phyloP scores from a whole-genome alignment of 805 yeast species.

The Hyphopichia homilentoma region DNA sequence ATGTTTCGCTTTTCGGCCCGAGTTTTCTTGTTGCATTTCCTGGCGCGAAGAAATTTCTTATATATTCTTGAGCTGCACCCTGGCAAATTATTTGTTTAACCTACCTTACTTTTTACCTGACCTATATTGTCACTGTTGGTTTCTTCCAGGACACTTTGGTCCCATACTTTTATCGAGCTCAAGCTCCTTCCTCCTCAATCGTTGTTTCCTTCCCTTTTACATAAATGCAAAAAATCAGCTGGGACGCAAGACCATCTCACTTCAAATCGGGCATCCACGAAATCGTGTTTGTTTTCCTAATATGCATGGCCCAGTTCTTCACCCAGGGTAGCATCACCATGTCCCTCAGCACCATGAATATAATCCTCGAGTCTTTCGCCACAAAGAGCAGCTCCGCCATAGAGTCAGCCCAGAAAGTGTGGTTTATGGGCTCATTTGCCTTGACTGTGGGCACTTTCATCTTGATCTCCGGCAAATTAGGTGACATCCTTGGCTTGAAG shows the following conservation, averaged over 20 bases:
- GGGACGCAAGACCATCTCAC: constrained; percentile 10
- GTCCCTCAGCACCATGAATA: constrained; percentile 37
- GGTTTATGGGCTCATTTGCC: constrained; percentile 74
- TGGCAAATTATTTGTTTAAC: no score
- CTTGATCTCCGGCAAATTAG: constrained; percentile 62
- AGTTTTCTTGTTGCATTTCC: no score
- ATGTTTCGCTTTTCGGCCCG: no score
- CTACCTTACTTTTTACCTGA: no score
- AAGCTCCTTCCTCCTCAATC: no score
- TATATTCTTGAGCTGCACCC: no score
- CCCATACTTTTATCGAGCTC: no score
- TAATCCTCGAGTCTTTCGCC: constrained; percentile 24
- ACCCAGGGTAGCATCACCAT: constrained; percentile 36
- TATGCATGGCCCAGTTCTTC: constrained; percentile 32
- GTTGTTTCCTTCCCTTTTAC: no score
- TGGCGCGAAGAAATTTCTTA: no score
- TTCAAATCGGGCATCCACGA: constrained; percentile 23
- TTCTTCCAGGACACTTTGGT: no score
- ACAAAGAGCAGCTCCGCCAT: constrained; percentile 3
- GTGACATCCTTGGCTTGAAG: constrained; percentile 69
- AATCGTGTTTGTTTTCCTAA: constrained; percentile 14
- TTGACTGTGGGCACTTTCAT: constrained; percentile 72
- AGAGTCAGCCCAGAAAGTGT: constrained; percentile 31
- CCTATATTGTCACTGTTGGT: no score
- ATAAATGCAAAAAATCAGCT: no score